phyloP scores from a whole-genome alignment of 176 grass and related monocot genomes.

The Musa troglodytarum region DNA sequence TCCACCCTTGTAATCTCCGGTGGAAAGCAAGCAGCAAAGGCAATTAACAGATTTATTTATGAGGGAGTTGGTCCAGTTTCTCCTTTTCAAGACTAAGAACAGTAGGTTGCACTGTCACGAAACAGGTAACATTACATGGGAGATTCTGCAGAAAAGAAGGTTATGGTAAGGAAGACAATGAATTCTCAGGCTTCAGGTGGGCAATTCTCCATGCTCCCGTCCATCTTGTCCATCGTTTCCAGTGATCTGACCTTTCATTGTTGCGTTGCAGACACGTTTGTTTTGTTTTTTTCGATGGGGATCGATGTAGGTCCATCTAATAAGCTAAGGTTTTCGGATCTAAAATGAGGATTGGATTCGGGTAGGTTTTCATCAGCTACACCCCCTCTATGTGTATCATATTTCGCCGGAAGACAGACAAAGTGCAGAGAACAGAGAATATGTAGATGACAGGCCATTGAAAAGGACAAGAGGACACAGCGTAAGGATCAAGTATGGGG shows the following conservation, averaged over 20 bases:
- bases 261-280: not conserved
- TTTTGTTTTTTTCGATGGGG: not conserved
- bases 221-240: not conserved
- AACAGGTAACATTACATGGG: too few relatives aligned
- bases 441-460: not conserved
- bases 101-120: too few relatives aligned
- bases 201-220: not conserved
- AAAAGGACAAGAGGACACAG: constrained; percentile 5
- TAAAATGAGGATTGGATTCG: too few relatives aligned
- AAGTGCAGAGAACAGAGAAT: not conserved
- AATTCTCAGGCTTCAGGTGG: not conserved
- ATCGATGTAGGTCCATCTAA: too few relatives aligned
- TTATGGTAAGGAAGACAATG: not conserved
- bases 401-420: not conserved
- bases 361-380: too few relatives aligned
- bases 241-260: not conserved
- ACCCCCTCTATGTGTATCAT: too few relatives aligned
- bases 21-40: not conserved
- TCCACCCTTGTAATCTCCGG: not conserved
- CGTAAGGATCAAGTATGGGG: constrained; percentile 5
- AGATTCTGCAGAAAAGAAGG: too few relatives aligned
- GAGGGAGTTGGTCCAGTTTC: too few relatives aligned
- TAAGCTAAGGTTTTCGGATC: too few relatives aligned
- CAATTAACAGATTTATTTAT: not conserved
- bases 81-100: too few relatives aligned